A percentile compares a stretch with the other conserved stretches of the same genome.
Conservation (phyloP, 2,329 filamentous ascomycete genomes). For the Neonectria neomacrospora region DNA sequence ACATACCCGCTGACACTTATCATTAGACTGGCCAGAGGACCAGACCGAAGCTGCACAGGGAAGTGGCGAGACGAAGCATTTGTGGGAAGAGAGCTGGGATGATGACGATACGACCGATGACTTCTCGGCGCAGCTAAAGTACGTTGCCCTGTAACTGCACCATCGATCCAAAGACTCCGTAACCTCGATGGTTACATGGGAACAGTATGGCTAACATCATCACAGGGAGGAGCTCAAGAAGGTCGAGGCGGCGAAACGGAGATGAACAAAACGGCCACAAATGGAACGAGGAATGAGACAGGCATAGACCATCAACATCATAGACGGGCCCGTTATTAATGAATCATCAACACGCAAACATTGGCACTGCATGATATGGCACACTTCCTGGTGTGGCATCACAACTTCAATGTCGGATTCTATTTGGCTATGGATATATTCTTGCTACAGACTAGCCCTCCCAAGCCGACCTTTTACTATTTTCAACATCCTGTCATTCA, state of each 20-base stretch:
- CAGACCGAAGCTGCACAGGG: slow-evolving; percentile 84
- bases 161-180: not conserved
- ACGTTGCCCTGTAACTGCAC: slow-evolving; percentile 49
- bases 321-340: slow-evolving; percentile 37
- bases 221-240: slow-evolving; percentile 91
- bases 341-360: slow-evolving; percentile 28
- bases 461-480: slow-evolving; percentile 47
- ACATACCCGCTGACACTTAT: slow-evolving; percentile 2
- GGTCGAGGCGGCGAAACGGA: slow-evolving; percentile 80
- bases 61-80: slow-evolving; percentile 75
- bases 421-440: slow-evolving; percentile 37
- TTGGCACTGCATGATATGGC: slow-evolving; percentile 17
- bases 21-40: slow-evolving; percentile 88
- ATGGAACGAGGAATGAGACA: slow-evolving; percentile 35
- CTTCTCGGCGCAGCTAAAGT: slow-evolving; percentile 95
- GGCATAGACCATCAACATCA: slow-evolving; percentile 35
- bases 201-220: slow-evolving; percentile 17
- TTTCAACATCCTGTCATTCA: slow-evolving; percentile 48
- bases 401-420: slow-evolving; percentile 30
- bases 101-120: slow-evolving; percentile 98
- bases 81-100: slow-evolving; percentile 99
- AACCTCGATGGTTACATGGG: not conserved
- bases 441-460: slow-evolving; percentile 51
- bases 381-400: slow-evolving; percentile 41
- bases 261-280: slow-evolving; percentile 50